A percentile compares a stretch with the other conserved stretches of the same genome.
Conservation (phyloP, 2,329 filamentous ascomycete genomes). For the Colletotrichum acutatum region DNA sequence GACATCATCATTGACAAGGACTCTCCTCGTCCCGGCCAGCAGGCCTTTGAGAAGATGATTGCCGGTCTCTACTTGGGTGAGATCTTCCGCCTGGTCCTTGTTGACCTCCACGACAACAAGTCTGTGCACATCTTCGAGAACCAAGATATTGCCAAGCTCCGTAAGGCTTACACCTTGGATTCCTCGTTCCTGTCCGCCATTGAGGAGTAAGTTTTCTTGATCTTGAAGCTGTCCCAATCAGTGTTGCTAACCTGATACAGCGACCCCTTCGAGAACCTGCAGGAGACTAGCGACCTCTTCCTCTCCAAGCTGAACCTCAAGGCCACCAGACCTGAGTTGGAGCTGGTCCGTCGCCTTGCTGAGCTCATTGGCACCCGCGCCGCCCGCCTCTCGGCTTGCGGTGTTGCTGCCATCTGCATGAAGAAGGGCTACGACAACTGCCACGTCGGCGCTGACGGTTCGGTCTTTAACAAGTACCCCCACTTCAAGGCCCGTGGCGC, state of each 20-base stretch:
- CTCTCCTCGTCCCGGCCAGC: constrained; percentile 91
- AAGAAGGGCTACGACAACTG: constrained; percentile 91
- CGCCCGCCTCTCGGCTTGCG: constrained; percentile 91
- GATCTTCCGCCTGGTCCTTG: constrained; percentile 87
- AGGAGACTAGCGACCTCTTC: constrained; percentile 88
- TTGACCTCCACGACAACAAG: constrained; percentile 86
- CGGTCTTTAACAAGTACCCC: constrained; percentile 99
- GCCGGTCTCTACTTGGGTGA: constrained; percentile 94
- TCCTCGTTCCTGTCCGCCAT: constrained; percentile 93
- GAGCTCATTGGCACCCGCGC: constrained; percentile 96
- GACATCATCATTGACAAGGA: constrained; percentile 90
- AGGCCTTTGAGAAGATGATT: constrained; percentile 98
- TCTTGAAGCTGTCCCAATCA: not conserved
- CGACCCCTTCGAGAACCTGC: constrained; percentile 95
- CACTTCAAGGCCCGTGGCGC: constrained; percentile 96
- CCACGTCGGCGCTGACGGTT: constrained; percentile 96
- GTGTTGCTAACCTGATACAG: constrained; percentile 53
- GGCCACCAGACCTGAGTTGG: constrained; percentile 81
- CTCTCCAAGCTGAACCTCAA: constrained; percentile 77
- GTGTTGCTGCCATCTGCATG: constrained; percentile 94
- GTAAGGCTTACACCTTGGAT: constrained; percentile 90
- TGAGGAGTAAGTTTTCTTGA: constrained; percentile 76
- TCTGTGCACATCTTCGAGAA: constrained; percentile 81
- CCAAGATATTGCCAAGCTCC: constrained; percentile 83
- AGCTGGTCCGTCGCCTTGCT: constrained; percentile 87